Conservation (phyloP, 2,329 filamentous ascomycete genomes). For the Neofusicoccum umdonicola region DNA sequence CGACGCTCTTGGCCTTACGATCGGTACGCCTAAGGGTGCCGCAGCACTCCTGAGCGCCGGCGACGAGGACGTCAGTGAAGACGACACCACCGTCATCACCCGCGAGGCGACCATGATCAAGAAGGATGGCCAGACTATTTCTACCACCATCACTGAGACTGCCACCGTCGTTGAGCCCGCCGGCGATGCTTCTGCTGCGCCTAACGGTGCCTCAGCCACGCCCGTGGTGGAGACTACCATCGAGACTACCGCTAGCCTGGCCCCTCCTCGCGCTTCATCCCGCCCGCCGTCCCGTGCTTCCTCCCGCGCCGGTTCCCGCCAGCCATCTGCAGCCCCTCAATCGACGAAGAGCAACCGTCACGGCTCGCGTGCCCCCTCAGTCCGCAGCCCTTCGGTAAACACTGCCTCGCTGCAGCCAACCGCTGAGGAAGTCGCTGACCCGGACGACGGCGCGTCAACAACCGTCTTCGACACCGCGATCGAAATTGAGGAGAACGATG, state of each 20-base stretch:
- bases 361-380: not conserved
- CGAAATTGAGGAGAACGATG: not conserved
- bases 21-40: conserved; percentile 15
- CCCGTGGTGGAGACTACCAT: not conserved
- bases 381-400: not conserved
- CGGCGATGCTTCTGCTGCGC: not conserved
- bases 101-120: not conserved
- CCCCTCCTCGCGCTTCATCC: not conserved
- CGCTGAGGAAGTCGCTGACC: not conserved
- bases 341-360: not conserved
- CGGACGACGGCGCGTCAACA: not conserved
- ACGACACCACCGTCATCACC: not conserved
- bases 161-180: not conserved
- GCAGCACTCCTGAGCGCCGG: conserved; percentile 2
- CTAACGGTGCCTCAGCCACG: not conserved
- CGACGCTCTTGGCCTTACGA: conserved; percentile 8
- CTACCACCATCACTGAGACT: not conserved
- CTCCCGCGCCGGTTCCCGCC: not conserved
- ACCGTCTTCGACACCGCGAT: not conserved
- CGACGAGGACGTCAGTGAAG: not conserved
- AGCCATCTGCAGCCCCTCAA: not conserved
- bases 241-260: not conserved
- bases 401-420: not conserved
- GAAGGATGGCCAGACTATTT: not conserved
- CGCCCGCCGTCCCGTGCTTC: not conserved